Conservation (phyloP, 352 stramenopile genomes). For the Pythium brachiatum region DNA sequence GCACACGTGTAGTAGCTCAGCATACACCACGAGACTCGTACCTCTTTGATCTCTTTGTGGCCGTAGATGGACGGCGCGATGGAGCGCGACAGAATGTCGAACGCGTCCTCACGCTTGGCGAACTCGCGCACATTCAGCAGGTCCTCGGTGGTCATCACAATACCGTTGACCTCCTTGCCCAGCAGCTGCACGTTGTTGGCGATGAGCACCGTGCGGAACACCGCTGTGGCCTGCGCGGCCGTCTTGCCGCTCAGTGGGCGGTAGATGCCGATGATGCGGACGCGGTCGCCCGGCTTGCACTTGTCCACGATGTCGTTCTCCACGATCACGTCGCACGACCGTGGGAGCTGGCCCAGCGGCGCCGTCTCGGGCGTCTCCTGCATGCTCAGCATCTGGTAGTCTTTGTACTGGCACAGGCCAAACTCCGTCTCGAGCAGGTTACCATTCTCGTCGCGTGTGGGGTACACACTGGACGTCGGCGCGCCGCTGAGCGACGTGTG, state of each 20-base stretch:
- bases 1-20: not conserved
- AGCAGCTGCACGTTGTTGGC: conserved; percentile 96
- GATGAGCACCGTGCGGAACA: conserved; percentile 96
- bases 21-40: conserved; percentile 35
- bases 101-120: conserved; percentile 85
- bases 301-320: conserved; percentile 99
- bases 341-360: conserved; percentile 95
- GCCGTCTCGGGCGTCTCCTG: conserved; percentile 92
- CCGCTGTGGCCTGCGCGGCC: conserved; percentile 75
- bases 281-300: conserved; percentile 97
- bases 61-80: conserved; percentile 98
- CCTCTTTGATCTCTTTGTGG: conserved; percentile 98
- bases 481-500: conserved; percentile 92
- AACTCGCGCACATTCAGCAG: conserved; percentile 93
- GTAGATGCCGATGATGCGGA: conserved; percentile 95
- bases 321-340: conserved; percentile 97
- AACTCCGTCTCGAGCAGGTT: conserved; percentile 98
- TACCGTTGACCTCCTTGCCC: conserved; percentile 92
- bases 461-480: conserved; percentile 90
- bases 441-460: conserved; percentile 95
- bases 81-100: conserved; percentile 92
- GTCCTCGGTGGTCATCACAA: conserved; percentile 91
- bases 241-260: conserved; percentile 85
- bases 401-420: conserved; percentile 97
- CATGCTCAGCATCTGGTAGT: conserved; percentile 95